phyloP scores from a whole-genome alignment of 371 early-diverging fungal genomes.

The Chytridium lagenaria region DNA sequence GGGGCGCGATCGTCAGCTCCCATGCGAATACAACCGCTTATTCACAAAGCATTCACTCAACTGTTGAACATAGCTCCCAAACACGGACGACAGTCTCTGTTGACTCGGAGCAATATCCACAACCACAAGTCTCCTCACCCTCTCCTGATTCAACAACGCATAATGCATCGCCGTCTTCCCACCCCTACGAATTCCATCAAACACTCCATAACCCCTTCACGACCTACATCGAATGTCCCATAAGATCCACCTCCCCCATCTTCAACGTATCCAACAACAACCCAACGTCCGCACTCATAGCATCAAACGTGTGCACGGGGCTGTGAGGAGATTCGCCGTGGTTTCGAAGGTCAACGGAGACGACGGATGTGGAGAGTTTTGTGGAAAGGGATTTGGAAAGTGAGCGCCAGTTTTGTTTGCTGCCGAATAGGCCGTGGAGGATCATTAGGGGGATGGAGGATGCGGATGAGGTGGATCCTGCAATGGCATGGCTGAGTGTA shows the following conservation, averaged over 20 bases:
- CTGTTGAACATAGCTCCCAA: constrained; percentile 28
- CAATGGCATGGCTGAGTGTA: constrained; percentile 2
- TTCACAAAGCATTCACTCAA: too few relatives aligned
- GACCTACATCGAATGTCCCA: constrained; percentile 90
- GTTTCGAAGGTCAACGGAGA: constrained; percentile 86
- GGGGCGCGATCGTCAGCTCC: constrained; percentile 58
- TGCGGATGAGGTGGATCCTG: not conserved
- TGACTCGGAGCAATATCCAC: constrained; percentile 86
- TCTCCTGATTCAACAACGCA: constrained; percentile 62
- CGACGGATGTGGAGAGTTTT: constrained; percentile 66
- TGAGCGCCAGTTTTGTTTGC: constrained; percentile 75
- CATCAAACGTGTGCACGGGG: constrained; percentile 68
- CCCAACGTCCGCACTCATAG: constrained; percentile 81
- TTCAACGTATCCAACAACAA: constrained; percentile 65
- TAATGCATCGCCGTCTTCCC: constrained; percentile 89
- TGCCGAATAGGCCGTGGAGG: constrained; percentile 92
- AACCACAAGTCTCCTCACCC: constrained; percentile 74
- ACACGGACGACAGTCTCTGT: constrained; percentile 24
- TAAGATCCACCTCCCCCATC: constrained; percentile 56
- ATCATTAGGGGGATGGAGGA: constrained; percentile 67
- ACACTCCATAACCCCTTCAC: not conserved
- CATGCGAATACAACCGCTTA: not conserved
- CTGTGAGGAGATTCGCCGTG: constrained; percentile 90
- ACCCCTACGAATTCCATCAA: constrained; percentile 63
- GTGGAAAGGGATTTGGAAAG: constrained; percentile 76